Evolutionary conservation across 768 basidiomycete species (phyloP).

Genomic region (Calvatia gigantea): DNA sequence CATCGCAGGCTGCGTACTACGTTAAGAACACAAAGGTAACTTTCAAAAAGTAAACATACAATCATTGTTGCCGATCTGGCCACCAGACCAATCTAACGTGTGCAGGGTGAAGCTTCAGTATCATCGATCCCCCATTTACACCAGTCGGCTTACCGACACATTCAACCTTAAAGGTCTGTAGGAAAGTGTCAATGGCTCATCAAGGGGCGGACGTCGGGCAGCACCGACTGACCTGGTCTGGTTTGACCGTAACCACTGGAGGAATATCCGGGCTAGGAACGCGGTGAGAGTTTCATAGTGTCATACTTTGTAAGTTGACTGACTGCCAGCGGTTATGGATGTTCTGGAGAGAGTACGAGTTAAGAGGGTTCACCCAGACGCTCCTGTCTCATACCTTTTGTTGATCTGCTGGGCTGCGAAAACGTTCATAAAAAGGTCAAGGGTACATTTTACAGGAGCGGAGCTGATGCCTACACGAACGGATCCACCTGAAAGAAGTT

Average conservation of each 20-base stretch:
- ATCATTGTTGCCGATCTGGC: constrained; percentile 76
- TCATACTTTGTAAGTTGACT: constrained; percentile 20
- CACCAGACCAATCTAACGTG: constrained; percentile 68
- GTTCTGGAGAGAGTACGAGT: constrained; percentile 37
- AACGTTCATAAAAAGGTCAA: neutral
- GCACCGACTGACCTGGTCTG: constrained; percentile 42
- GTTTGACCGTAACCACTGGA: constrained; percentile 57
- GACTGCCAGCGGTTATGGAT: constrained; percentile 77
- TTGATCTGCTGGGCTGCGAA: constrained; percentile 40
- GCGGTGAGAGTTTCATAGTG: constrained; percentile 16
- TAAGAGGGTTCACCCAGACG: neutral
- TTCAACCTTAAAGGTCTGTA: constrained; percentile 65
- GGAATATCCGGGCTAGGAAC: constrained; percentile 55
- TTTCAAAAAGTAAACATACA: constrained; percentile 28
- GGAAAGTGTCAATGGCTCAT: neutral
- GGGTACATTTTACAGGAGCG: no score
- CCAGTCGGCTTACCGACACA: constrained; percentile 48
- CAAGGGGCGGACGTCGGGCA: neutral
- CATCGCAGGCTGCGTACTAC: constrained; percentile 50
- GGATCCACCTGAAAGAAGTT: constrained; percentile 59
- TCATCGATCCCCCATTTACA: neutral
- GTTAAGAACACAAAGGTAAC: neutral
- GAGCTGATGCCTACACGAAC: constrained; percentile 51
- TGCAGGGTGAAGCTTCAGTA: neutral
- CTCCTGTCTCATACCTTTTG: constrained; percentile 50